Percentiles rank a stretch among this genome's conserved stretches.
Evolutionary conservation across 345 rosid species (phyloP).

Genomic region (Toxicodendron radicans): DNA sequence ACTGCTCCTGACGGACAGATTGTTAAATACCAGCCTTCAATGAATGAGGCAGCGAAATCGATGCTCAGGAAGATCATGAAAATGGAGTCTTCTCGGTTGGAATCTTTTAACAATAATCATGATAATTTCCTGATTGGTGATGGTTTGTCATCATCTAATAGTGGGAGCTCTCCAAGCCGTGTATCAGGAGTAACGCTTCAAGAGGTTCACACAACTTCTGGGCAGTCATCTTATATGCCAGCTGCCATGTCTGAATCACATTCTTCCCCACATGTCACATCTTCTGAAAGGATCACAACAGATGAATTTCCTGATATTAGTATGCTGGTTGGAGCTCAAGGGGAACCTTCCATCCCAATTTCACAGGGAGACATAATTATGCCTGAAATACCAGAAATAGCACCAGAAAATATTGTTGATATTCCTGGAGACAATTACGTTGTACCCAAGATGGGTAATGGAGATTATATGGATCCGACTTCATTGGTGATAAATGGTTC

Average conservation of each 20-base stretch:
- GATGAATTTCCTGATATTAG: conserved; percentile 41
- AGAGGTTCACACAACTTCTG: conserved; percentile 67
- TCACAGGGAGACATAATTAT: conserved; percentile 43
- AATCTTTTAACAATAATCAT: conserved; percentile 43
- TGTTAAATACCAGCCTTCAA: conserved; percentile 77
- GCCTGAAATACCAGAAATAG: conserved; percentile 48
- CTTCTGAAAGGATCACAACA: conserved; percentile 47
- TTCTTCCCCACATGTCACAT: conserved; percentile 33
- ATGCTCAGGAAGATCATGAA: conserved; percentile 74
- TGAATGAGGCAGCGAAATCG: conserved; percentile 71
- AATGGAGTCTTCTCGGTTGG: conserved; percentile 46
- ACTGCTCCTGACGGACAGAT: conserved; percentile 79
- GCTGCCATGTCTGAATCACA: conserved; percentile 47
- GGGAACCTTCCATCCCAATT: conserved; percentile 31
- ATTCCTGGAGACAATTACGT: conserved; percentile 41
- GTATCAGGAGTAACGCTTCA: conserved; percentile 74
- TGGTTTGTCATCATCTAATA: conserved; percentile 39
- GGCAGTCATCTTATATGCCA: conserved; percentile 30
- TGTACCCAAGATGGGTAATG: conserved; percentile 39
- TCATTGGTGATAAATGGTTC: conserved; percentile 41
- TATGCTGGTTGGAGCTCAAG: conserved; percentile 34
- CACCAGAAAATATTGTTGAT: conserved; percentile 46
- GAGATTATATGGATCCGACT: conserved; percentile 48
- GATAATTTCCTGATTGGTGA: conserved; percentile 56
- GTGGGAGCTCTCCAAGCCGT: conserved; percentile 45